Evolutionary conservation across 345 rosid species (phyloP), one percentile per base, ranked within the genome.

Genomic region (Arabidopsis thaliana): DNA sequence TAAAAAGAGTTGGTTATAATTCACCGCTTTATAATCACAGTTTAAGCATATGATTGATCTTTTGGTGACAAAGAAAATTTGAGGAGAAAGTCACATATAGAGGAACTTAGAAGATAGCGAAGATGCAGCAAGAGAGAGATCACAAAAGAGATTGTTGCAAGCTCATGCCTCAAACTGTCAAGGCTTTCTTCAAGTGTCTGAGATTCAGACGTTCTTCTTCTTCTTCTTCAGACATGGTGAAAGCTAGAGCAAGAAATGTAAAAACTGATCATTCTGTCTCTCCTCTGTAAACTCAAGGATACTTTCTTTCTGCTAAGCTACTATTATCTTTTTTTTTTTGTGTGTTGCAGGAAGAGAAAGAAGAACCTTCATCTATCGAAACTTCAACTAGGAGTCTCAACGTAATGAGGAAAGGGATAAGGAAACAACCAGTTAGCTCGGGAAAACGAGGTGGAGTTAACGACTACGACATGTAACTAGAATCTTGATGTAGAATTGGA

Each of bases 381-480:
- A 61, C 42, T 70, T 16, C 75, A 37, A 23, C 75, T 8, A 76
- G 80, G 58, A 63, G 75, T 69, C 22, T 76, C 7, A 55, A 44
- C 2, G 0, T 76, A 6, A 2, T 8, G 56, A 16, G 59, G 12
- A 76, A 63, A 63, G 16, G 45, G 59, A 55, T 0, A 63, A 63
- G 49, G 65, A 76, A 69, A 70, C 80, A 23, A 30, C 53, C 6
- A 8, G 44, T 46, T 38, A 76, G 71, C 71, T 63, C 75, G 3
- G 80, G 80, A 34, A 69, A 56, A 53, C 36, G 45, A 55, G 75
- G 80, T 55, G 71, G 75, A 13, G 75, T 76, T 76, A 76, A 76
- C 75, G 1, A 6, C 45, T 20, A 69, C 75, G 52, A 62, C 65
- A 69, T 63, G 75, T 76, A 76, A 44, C 11, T 51, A 67, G 25